Evolutionary conservation across 352 stramenopile genomes (phyloP), one percentile per base, ranked within the genome.

Genomic region (Thalassiosira livingstoniorum): DNA sequence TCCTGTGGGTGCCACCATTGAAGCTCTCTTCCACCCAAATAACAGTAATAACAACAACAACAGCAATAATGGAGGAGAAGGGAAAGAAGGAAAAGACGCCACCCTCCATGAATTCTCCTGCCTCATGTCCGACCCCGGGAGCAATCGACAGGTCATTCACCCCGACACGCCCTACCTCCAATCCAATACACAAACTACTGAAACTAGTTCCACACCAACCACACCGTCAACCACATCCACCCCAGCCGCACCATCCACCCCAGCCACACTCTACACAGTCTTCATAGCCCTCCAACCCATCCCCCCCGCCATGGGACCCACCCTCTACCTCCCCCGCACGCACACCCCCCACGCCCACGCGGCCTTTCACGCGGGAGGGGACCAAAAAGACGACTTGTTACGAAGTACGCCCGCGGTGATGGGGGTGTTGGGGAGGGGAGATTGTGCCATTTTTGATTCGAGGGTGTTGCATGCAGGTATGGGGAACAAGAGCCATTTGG

Each of bases 201-300:
- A n/a, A n/a, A n/a, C n/a, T n/a, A n/a, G n/a, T n/a, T n/a, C n/a
- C n/a, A n/a, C n/a, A n/a, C n/a, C n/a, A n/a, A n/a, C n/a, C n/a
- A n/a, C n/a, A n/a, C n/a, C n/a, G n/a, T n/a, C n/a, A n/a, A n/a
- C n/a, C n/a, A n/a, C n/a, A n/a, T n/a, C n/a, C n/a, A n/a, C n/a
- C n/a, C n/a, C n/a, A n/a, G n/a, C n/a, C n/a, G n/a, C n/a, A n/a
- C n/a, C n/a, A n/a, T n/a, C n/a, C n/a, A n/a, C n/a, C n/a, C 79
- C 82, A 25, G 73, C 87, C 13, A 78, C 87, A 0, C 54, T 94
- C 55, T 90, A 89, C 54, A 95, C 90, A 15, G 93, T 87, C 53
- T 95, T 95, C 61, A 85, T 95, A 31, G 85, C 90, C 34, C 75
- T 95, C 39, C 90, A 95, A 67, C 87, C 94, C 75, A 85, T 93